phyloP scores from a whole-genome alignment of 2,329 filamentous ascomycete genomes.

The Aspergillus sergii region DNA sequence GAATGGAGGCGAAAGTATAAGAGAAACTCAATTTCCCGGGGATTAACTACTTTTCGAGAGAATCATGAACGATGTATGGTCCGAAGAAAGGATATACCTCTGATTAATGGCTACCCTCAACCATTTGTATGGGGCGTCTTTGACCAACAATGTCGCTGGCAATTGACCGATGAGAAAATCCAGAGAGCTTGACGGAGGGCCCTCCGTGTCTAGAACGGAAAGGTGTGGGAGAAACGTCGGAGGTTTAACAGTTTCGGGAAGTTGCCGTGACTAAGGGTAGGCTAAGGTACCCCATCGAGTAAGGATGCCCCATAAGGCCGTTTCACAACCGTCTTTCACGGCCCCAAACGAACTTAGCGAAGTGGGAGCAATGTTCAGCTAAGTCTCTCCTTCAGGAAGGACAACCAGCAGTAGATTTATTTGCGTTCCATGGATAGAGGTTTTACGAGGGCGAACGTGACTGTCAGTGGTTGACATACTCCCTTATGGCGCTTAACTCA shows the following conservation, averaged over 20 bases:
- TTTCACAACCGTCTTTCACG: background rate
- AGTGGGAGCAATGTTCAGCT: background rate
- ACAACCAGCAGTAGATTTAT: background rate
- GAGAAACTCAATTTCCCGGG: background rate
- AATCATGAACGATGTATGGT: background rate
- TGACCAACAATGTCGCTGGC: background rate
- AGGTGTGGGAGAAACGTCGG: slow-evolving; percentile 8
- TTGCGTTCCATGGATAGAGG: background rate
- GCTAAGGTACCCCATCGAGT: background rate
- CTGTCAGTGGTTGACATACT: background rate
- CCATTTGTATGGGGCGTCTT: background rate
- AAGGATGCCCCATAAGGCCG: background rate
- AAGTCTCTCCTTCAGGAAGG: background rate
- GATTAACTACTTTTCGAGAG: background rate
- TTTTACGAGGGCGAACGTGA: background rate
- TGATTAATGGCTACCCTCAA: background rate
- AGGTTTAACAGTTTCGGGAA: slow-evolving; percentile 2
- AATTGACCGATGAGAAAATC: background rate
- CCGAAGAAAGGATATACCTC: background rate
- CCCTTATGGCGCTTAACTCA: background rate
- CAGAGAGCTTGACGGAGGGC: slow-evolving; percentile 18
- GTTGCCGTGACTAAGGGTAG: background rate
- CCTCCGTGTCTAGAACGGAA: slow-evolving; percentile 14
- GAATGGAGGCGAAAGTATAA: too few species aligned
- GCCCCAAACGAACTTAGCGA: background rate